These are phyloP conservation scores for Immersiella caudata DNA, from an alignment of 495 filamentous ascomycete genomes.

Conservation along the genomic window DNA sequence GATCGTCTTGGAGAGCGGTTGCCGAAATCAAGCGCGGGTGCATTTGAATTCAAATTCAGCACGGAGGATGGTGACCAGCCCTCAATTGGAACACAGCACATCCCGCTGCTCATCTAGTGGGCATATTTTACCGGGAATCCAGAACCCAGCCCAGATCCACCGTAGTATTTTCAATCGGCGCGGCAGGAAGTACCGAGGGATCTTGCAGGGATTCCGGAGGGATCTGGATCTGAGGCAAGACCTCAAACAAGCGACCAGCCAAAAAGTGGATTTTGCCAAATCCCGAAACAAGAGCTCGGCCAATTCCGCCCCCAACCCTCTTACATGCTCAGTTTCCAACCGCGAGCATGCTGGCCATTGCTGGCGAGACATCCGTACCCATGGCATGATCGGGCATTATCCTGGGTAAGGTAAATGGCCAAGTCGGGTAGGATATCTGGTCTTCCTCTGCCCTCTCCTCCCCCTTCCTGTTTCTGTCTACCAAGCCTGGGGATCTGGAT, in stretches of 20 bases:
- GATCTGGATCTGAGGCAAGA: conserved; percentile 5
- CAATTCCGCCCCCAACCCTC: background rate
- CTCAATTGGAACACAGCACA: background rate
- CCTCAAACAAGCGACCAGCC: conserved; percentile 7
- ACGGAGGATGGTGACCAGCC: background rate
- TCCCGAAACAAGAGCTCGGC: conserved; percentile 6
- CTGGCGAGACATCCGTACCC: background rate
- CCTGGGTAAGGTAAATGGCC: conserved; percentile 5
- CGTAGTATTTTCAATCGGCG: background rate
- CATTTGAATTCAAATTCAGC: background rate
- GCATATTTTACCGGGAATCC: background rate
- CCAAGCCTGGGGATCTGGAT: conserved; percentile 10
- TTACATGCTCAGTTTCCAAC: conserved; percentile 2
- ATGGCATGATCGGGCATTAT: conserved; percentile 6
- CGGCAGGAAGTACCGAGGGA: background rate
- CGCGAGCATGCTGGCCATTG: background rate
- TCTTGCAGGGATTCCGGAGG: background rate
- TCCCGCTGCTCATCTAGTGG: background rate
- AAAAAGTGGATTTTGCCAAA: conserved; percentile 9
- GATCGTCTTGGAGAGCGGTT: background rate
- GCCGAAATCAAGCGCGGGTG: background rate
- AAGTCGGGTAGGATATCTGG: background rate
- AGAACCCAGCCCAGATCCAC: background rate
- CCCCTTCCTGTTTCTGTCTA: conserved; percentile 17
- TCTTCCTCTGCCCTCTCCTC: conserved; percentile 22